Evolutionary conservation across 441 rosid species (phyloP).

Genomic region (Erodium trifolium): DNA sequence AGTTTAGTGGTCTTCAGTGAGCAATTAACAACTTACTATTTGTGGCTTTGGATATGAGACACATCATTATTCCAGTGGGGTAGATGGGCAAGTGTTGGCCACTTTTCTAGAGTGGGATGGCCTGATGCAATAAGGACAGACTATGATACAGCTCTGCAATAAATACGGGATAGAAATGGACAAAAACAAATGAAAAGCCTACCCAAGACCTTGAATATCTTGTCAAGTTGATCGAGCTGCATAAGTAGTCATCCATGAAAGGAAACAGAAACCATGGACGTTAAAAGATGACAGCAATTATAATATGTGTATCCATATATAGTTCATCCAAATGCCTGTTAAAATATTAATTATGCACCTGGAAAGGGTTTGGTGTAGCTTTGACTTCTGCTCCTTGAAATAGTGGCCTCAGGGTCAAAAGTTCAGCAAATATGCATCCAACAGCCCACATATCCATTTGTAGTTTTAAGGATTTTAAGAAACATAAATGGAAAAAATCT

Average conservation of each 20-base stretch:
- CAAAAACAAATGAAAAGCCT: neutral
- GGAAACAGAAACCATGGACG: neutral
- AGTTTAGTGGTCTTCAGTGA: neutral
- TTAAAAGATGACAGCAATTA: neutral
- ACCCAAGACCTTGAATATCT: slow-evolving; percentile 86
- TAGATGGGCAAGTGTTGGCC: slow-evolving; percentile 82
- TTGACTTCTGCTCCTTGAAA: slow-evolving; percentile 94
- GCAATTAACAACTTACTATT: slow-evolving; percentile 28
- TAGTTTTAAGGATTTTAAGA: slow-evolving; percentile 16
- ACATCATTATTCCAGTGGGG: slow-evolving; percentile 73
- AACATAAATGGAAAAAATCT: neutral
- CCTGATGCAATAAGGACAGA: slow-evolving; percentile 22
- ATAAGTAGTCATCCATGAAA: neutral
- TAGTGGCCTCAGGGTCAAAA: slow-evolving; percentile 86
- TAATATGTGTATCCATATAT: neutral
- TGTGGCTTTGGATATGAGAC: slow-evolving; percentile 73
- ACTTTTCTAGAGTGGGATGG: slow-evolving; percentile 90
- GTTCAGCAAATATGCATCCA: slow-evolving; percentile 95
- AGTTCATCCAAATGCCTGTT: neutral
- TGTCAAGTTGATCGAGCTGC: slow-evolving; percentile 86
- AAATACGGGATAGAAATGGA: neutral
- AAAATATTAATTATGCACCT: slow-evolving; percentile 17
- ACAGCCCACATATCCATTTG: slow-evolving; percentile 78
- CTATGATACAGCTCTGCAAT: slow-evolving; percentile 4
- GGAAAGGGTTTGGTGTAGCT: slow-evolving; percentile 76